A percentile compares a stretch with the other conserved stretches of the same genome.
Conservation (phyloP, 2,329 filamentous ascomycete genomes). For the Fusarium sp. region DNA sequence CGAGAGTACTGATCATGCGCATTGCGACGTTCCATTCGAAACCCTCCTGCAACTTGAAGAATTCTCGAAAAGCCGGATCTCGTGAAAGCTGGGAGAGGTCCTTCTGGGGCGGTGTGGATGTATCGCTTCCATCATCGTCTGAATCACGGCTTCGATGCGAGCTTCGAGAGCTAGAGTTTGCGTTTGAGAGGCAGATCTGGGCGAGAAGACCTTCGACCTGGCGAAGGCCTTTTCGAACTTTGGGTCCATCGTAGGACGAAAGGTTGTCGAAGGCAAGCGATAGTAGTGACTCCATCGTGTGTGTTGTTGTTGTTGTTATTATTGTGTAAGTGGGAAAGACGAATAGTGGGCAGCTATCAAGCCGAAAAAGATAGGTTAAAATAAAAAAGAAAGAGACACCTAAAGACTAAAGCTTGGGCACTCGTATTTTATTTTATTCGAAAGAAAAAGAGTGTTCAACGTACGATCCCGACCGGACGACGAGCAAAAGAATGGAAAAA, state of each 20-base stretch:
- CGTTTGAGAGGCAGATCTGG: constrained; percentile 87
- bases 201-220: constrained; percentile 95
- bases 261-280: constrained; percentile 97
- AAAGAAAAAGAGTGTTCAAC: constrained; percentile 12
- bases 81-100: constrained; percentile 76
- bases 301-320: background rate
- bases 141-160: constrained; percentile 37
- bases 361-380: constrained; percentile 8
- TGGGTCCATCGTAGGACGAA: constrained; percentile 88
- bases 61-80: constrained; percentile 92
- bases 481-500: constrained; percentile 25
- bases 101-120: constrained; percentile 63
- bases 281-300: constrained; percentile 85
- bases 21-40: constrained; percentile 98
- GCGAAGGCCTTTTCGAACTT: constrained; percentile 92
- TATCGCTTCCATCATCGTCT: constrained; percentile 55
- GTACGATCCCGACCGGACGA: constrained; percentile 11
- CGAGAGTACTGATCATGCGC: constrained; percentile 85
- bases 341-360: constrained; percentile 10
- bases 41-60: constrained; percentile 95
- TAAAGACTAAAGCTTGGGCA: background rate
- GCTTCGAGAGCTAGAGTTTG: constrained; percentile 61
- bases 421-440: background rate
- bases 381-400: constrained; percentile 17
- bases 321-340: constrained; percentile 8